These are phyloP conservation scores for Lachnellula occidentalis DNA, from an alignment of 2,329 filamentous ascomycete genomes.

Conservation along the genomic window DNA sequence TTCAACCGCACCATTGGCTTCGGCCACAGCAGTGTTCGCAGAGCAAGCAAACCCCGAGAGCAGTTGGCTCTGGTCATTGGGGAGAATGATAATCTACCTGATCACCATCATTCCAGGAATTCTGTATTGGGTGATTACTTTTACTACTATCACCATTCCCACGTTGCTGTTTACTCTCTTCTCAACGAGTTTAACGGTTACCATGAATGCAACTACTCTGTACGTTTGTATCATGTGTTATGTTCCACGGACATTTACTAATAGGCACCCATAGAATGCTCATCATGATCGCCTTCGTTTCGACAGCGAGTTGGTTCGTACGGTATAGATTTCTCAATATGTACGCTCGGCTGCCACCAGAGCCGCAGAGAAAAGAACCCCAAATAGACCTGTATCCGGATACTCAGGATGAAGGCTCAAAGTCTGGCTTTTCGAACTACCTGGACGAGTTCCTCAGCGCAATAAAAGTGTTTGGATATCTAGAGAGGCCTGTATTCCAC, in stretches of 20 bases:
- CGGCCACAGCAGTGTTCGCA: slow-evolving; percentile 14
- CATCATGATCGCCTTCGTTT: slow-evolving; percentile 69
- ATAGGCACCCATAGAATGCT: slow-evolving; percentile 51
- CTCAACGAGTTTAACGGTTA: slow-evolving; percentile 90
- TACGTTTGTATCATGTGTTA: slow-evolving; percentile 41
- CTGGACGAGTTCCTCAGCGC: slow-evolving; percentile 96
- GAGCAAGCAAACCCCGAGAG: slow-evolving; percentile 34
- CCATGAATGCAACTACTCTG: slow-evolving; percentile 97
- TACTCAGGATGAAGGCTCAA: slow-evolving; percentile 80
- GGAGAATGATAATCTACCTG: slow-evolving; percentile 47
- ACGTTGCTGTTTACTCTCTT: slow-evolving; percentile 85
- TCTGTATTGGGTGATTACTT: slow-evolving; percentile 75
- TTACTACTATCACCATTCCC: slow-evolving; percentile 82
- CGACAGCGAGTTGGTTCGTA: slow-evolving; percentile 88
- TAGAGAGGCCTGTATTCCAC: slow-evolving; percentile 95
- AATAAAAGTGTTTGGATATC: slow-evolving; percentile 97
- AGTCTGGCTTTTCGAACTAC: slow-evolving; percentile 91
- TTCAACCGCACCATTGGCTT: slow-evolving; percentile 11
- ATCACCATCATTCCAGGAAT: slow-evolving; percentile 53
- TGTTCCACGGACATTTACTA: slow-evolving; percentile 7
- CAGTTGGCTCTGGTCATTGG: slow-evolving; percentile 55
- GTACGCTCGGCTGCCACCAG: slow-evolving; percentile 88
- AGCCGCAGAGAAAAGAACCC: slow-evolving; percentile 92
- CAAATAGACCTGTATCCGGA: slow-evolving; percentile 94
- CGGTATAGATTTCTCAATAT: slow-evolving; percentile 95